Conservation (phyloP, 129 eudicot species). For the Saposhnikovia divaricata region DNA sequence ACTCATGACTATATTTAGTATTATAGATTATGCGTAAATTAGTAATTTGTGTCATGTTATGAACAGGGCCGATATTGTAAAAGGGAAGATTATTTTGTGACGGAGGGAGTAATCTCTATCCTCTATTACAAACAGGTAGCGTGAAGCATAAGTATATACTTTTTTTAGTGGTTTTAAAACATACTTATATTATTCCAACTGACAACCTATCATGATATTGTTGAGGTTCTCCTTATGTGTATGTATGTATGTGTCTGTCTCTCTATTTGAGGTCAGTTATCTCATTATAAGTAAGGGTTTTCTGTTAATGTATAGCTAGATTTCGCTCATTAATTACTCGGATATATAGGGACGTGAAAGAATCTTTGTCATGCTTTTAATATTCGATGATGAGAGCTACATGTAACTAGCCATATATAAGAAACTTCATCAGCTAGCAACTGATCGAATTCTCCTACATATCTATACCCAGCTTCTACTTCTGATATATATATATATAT, state of each 20-base stretch:
- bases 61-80: too few species aligned
- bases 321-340: not conserved
- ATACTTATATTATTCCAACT: slow-evolving; percentile 11
- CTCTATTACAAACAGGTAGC: not conserved
- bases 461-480: not conserved
- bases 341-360: not conserved
- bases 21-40: too few species aligned
- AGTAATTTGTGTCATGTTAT: too few species aligned
- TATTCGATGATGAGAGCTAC: not conserved
- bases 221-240: not conserved
- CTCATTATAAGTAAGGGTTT: not conserved
- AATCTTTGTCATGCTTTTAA: not conserved
- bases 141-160: slow-evolving; percentile 6
- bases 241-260: not conserved
- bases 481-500: too few species aligned
- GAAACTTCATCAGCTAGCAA: not conserved
- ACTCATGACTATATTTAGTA: too few species aligned
- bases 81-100: too few species aligned
- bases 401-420: not conserved
- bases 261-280: not conserved
- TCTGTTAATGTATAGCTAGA: not conserved
- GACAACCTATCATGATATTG: slow-evolving; percentile 10
- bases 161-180: slow-evolving; percentile 27
- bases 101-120: too few species aligned
- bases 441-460: not conserved